A percentile compares a stretch with the other conserved stretches of the same genome.
phyloP scores from a whole-genome alignment of 2,329 filamentous ascomycete genomes.

The Calonectria honghensis region DNA sequence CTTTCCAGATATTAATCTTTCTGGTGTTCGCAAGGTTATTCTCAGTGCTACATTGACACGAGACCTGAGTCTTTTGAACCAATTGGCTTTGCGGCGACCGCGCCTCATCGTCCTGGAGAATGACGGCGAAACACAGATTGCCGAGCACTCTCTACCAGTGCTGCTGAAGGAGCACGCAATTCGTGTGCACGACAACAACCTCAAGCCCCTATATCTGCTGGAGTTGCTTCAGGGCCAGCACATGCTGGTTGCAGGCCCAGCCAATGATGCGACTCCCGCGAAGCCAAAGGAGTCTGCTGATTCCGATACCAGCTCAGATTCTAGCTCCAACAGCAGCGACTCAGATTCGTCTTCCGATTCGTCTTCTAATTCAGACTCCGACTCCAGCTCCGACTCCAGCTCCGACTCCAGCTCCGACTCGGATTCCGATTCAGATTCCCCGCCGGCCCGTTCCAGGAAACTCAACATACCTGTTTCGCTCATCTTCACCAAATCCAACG shows the following conservation, averaged over 20 bases:
- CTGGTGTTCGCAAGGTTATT: slow-evolving; percentile 84
- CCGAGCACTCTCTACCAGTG: slow-evolving; percentile 75
- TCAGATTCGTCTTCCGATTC: slow-evolving; percentile 56
- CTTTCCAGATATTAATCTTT: slow-evolving; percentile 71
- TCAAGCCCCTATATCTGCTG: slow-evolving; percentile 91
- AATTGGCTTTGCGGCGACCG: slow-evolving; percentile 83
- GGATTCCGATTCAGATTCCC: slow-evolving; percentile 54
- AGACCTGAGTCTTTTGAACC: slow-evolving; percentile 86
- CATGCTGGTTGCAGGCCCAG: slow-evolving; percentile 58
- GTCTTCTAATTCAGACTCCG: slow-evolving; percentile 56
- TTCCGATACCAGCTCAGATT: slow-evolving; percentile 55
- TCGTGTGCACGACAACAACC: slow-evolving; percentile 79
- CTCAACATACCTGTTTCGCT: slow-evolving; percentile 72
- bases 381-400: slow-evolving; percentile 54
- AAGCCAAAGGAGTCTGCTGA: slow-evolving; percentile 60
- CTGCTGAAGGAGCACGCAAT: slow-evolving; percentile 79
- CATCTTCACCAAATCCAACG: slow-evolving; percentile 94
- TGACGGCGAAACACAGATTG: slow-evolving; percentile 63
- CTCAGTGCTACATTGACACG: slow-evolving; percentile 94
- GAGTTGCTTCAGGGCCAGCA: slow-evolving; percentile 79
- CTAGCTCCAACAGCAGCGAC: slow-evolving; percentile 47
- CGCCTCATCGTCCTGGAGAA: slow-evolving; percentile 85
- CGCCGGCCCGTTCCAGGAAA: slow-evolving; percentile 45
- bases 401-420: slow-evolving; percentile 58
- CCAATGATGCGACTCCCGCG: slow-evolving; percentile 32